Conservation (phyloP, 2,329 filamentous ascomycete genomes). For the Fusarium acutatum region DNA sequence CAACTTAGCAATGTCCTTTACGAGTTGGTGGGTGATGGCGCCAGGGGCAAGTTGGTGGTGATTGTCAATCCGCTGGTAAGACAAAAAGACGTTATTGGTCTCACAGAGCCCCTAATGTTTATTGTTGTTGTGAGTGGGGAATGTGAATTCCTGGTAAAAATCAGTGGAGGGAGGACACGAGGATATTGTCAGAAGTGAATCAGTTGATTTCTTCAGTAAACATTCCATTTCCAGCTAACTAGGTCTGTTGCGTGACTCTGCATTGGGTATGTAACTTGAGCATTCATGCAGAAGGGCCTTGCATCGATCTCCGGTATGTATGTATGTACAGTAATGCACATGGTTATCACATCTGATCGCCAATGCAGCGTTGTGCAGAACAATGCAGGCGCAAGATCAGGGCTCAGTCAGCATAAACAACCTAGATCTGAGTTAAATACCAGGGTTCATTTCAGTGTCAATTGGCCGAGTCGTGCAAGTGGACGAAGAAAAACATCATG, state of each 20-base stretch:
- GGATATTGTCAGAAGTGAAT: not conserved
- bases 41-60: slow-evolving; percentile 9
- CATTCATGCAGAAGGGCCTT: slow-evolving; percentile 37
- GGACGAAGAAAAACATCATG: slow-evolving; percentile 24
- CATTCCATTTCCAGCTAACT: not conserved
- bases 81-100: slow-evolving; percentile 34
- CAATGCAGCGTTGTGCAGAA: slow-evolving; percentile 41
- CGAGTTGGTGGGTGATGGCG: not conserved
- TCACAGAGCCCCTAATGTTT: slow-evolving; percentile 20
- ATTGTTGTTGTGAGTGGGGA: slow-evolving; percentile 14
- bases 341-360: slow-evolving; percentile 32
- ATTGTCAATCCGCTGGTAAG: slow-evolving; percentile 17
- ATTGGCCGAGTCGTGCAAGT: slow-evolving; percentile 5
- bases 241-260: slow-evolving; percentile 1
- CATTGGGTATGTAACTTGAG: slow-evolving; percentile 8
- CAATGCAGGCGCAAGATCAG: slow-evolving; percentile 27
- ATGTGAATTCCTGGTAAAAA: slow-evolving; percentile 1
- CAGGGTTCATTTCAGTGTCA: not conserved
- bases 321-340: slow-evolving; percentile 28
- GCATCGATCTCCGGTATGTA: slow-evolving; percentile 40
- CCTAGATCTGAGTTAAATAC: slow-evolving; percentile 2
- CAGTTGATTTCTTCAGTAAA: slow-evolving; percentile 2
- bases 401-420: slow-evolving; percentile 10
- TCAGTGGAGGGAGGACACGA: not conserved
- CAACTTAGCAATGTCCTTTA: not conserved